Evolutionary conservation across 2,329 filamentous ascomycete species (phyloP).

Genomic region (Apiospora pterosperma): DNA sequence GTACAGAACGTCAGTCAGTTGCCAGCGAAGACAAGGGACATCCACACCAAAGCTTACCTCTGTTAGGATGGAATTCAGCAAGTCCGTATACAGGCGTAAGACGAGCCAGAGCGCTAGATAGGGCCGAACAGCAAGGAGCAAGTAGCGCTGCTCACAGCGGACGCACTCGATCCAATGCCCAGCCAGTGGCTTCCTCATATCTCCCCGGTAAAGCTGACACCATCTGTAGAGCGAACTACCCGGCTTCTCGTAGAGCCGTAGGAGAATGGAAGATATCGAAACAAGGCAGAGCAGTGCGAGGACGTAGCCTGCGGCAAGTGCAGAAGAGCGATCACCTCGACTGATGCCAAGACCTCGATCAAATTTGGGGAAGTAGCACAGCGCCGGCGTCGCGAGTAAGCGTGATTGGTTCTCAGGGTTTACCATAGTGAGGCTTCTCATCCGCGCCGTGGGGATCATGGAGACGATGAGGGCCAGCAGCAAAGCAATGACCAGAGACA

Average conservation of each 20-base stretch:
- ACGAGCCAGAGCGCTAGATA: slow-evolving; percentile 21
- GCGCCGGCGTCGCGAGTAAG: slow-evolving; percentile 15
- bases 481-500: slow-evolving; percentile 15
- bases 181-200: slow-evolving; percentile 16
- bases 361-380: slow-evolving; percentile 19
- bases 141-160: slow-evolving; percentile 22
- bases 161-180: slow-evolving; percentile 17
- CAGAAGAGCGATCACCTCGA: background rate
- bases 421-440: slow-evolving; percentile 15
- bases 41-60: slow-evolving; percentile 5
- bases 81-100: slow-evolving; percentile 19
- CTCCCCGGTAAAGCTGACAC: slow-evolving; percentile 18
- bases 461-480: slow-evolving; percentile 16
- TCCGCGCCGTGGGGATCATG: slow-evolving; percentile 20
- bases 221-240: slow-evolving; percentile 17
- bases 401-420: slow-evolving; percentile 12
- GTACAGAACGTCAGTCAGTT: background rate
- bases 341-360: slow-evolving; percentile 10
- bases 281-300: slow-evolving; percentile 12
- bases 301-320: slow-evolving; percentile 11
- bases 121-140: slow-evolving; percentile 20
- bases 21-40: background rate
- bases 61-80: slow-evolving; percentile 18
- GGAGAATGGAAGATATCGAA: slow-evolving; percentile 1
- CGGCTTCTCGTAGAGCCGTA: slow-evolving; percentile 10